These are phyloP conservation scores for Wickerhamiella kurtzmanii DNA, from an alignment of 805 yeast genomes.

Conservation along the genomic window DNA sequence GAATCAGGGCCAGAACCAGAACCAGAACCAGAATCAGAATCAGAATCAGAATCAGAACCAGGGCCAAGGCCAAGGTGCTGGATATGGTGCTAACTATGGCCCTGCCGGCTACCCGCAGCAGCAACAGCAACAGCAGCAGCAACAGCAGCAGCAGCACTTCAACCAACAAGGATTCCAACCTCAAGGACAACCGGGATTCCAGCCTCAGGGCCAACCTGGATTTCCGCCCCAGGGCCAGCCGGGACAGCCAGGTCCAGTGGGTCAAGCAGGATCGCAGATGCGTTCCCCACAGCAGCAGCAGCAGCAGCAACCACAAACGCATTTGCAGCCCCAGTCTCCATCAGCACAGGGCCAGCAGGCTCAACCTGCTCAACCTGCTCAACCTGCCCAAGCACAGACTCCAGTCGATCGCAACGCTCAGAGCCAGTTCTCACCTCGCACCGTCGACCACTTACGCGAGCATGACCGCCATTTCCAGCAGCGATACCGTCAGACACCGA, in stretches of 20 bases:
- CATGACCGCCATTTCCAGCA: slow-evolving; percentile 10
- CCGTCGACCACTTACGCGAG: slow-evolving; percentile 4
- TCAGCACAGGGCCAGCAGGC: not conserved
- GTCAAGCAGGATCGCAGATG: not conserved
- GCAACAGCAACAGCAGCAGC: slow-evolving; percentile 5
- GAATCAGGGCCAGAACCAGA: not conserved
- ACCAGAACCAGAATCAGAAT: not conserved
- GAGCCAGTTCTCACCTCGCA: not conserved
- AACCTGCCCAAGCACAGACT: not conserved
- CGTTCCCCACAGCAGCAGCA: not conserved
- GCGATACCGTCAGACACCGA: slow-evolving; percentile 8
- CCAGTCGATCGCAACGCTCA: not conserved
- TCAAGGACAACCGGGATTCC: slow-evolving; percentile 2
- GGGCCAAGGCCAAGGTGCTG: not conserved
- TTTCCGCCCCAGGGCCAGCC: not conserved
- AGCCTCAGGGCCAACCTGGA: not conserved
- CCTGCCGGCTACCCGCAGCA: slow-evolving; percentile 4
- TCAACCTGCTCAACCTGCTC: not conserved
- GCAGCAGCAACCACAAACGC: not conserved
- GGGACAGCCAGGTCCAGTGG: not conserved
- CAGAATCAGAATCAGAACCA: not conserved
- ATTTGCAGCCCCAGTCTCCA: not conserved
- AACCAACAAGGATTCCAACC: not conserved
- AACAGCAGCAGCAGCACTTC: not conserved
- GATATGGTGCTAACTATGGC: not conserved